Evolutionary conservation across 495 filamentous ascomycete species (phyloP), one percentile per base, ranked within the genome.

Genomic region (Penicillium goetzii): DNA sequence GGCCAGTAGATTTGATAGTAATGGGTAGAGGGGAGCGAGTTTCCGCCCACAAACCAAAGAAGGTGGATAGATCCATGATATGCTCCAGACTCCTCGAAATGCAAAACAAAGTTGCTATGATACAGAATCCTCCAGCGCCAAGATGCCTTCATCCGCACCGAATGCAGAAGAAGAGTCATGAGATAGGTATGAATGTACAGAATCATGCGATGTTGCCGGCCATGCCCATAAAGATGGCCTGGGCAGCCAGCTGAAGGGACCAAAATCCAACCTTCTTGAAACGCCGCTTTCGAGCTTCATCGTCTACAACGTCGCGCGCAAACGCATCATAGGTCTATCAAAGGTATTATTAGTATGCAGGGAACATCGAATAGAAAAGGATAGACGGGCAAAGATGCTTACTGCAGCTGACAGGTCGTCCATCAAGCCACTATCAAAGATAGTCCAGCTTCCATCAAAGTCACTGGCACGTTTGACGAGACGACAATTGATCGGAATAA

Each of bases 191-290:
- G 67, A 75, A 62, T 69, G 30, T 74, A 76, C 68, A 74, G 52
- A 55, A 65, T 80, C 77, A 90, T 63, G 87, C 88, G 56, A 96
- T 85, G 70, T 90, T 91, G 21, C 94, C 93, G 15, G 93, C 95
- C 84, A 98, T 89, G 1, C 95, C 95, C 77, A 97, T 89, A 69
- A 98, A 91, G 47, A 99, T 80, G n/a, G 93, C 95, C 75, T 99
- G 95, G 7, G 92, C 90, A 3, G 92, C 89, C 51, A 98, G 76
- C 72, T 92, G 92, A 40, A 99, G 79, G 11, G 92, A 96, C 95
- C 95, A 99, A 66, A 97, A 86, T 26, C 95, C 95, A 19, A 99
- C 96, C 72, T 97, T 96, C 80, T 93, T 96, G 70, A 99, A 89
- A 43, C 96, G 86, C 43, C 94, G 83, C 71, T 91, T 89, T 36